phyloP scores from a whole-genome alignment of 331 rosid species.

The Acacia pycnantha region DNA sequence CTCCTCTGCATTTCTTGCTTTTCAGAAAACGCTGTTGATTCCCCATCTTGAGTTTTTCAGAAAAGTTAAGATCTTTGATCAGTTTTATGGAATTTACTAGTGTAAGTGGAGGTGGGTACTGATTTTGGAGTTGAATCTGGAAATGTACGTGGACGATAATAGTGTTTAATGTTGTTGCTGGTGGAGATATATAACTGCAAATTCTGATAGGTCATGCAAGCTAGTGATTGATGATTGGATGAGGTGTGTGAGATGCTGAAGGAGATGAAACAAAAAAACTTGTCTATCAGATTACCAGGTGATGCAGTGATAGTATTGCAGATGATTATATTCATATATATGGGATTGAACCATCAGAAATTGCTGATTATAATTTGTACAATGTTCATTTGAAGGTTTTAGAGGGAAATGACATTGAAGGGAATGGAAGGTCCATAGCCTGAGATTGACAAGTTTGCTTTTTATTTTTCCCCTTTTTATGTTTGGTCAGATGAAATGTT shows the following conservation, averaged over 20 bases:
- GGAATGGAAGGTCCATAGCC: too few relatives aligned
- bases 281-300: conserved; percentile 10
- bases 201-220: conserved; percentile 63
- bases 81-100: conserved; percentile 25
- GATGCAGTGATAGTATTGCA: conserved; percentile 61
- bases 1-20: conserved; percentile 61
- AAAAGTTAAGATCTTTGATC: conserved; percentile 21
- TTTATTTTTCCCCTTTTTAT: too few relatives aligned
- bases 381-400: too few relatives aligned
- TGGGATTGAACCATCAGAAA: conserved; percentile 51
- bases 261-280: background rate
- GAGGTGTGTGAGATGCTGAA: background rate
- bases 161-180: conserved; percentile 20
- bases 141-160: background rate
- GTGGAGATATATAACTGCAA: conserved; percentile 12
- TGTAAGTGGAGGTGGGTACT: conserved; percentile 21
- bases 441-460: too few relatives aligned
- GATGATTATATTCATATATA: conserved; percentile 35
- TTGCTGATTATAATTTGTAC: conserved; percentile 50
- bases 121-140: conserved; percentile 42
- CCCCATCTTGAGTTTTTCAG: conserved; percentile 21
- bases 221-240: conserved; percentile 62
- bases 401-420: too few relatives aligned
- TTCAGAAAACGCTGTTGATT: conserved; percentile 54
- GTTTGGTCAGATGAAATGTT: too few relatives aligned